These are phyloP conservation scores for Boletus subparvulus DNA, from an alignment of 768 basidiomycete genomes.

Conservation along the genomic window DNA sequence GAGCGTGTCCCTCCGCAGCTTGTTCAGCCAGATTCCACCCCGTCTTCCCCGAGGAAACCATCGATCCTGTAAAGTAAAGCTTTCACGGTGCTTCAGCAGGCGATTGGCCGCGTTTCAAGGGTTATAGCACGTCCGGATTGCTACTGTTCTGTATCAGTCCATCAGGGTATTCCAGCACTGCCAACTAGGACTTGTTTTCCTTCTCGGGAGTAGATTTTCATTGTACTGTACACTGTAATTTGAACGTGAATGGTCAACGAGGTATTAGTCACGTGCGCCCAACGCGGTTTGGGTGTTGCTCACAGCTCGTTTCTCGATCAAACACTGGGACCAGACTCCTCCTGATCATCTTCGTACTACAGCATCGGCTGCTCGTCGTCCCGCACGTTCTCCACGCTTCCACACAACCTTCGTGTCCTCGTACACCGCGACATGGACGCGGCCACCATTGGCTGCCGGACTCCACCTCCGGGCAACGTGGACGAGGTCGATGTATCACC, in stretches of 20 bases:
- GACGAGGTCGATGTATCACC: slow-evolving; percentile 44
- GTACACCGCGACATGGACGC: slow-evolving; percentile 19
- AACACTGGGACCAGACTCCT: neutral
- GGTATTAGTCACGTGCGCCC: slow-evolving; percentile 28
- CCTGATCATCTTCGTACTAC: neutral
- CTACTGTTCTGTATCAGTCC: neutral
- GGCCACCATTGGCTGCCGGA: slow-evolving; percentile 25
- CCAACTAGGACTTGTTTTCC: neutral
- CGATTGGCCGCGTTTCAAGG: neutral
- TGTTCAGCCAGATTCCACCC: slow-evolving; percentile 10
- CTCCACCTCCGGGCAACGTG: slow-evolving; percentile 32
- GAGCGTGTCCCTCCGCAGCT: slow-evolving; percentile 15
- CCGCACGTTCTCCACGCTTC: neutral
- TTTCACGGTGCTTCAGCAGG: neutral
- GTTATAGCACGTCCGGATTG: neutral
- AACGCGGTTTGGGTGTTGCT: slow-evolving; percentile 32
- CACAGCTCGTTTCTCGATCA: slow-evolving; percentile 15
- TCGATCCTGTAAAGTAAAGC: slow-evolving; percentile 3
- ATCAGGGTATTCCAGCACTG: neutral
- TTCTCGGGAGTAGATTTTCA: slow-evolving; percentile 2
- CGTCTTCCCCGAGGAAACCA: slow-evolving; percentile 18
- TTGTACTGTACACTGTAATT: slow-evolving; percentile 9
- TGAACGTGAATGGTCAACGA: neutral
- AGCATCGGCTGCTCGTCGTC: neutral
- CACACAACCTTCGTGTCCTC: neutral